These are phyloP conservation scores for Xylariales sp. DNA, from an alignment of 2,329 filamentous ascomycete genomes.

Conservation along the genomic window DNA sequence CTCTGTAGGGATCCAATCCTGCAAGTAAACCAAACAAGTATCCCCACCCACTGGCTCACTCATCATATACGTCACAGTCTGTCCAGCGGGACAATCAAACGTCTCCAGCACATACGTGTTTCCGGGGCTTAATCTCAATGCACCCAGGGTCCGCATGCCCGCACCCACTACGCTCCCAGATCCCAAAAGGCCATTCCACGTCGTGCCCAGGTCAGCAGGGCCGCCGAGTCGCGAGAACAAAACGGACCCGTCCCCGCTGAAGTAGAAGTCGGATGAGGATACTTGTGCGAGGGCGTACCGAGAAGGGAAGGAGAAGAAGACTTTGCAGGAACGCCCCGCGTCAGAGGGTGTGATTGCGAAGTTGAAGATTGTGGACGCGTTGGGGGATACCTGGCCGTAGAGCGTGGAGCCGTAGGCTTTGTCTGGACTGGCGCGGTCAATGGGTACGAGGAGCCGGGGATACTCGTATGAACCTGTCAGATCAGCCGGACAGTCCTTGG, in stretches of 20 bases:
- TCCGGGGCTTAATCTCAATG: conserved; percentile 42
- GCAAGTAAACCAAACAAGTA: conserved; percentile 54
- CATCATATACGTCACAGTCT: conserved; percentile 47
- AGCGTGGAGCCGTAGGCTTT: conserved; percentile 47
- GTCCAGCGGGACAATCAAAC: conserved; percentile 48
- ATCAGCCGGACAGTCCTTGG: conserved; percentile 6
- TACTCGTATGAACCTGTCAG: conserved; percentile 13
- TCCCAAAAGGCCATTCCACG: conserved; percentile 44
- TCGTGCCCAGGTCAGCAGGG: conserved; percentile 43
- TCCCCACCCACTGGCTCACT: conserved; percentile 35
- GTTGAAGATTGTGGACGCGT: conserved; percentile 59
- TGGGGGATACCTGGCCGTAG: conserved; percentile 50
- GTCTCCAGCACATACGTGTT: conserved; percentile 47
- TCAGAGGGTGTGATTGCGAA: conserved; percentile 57
- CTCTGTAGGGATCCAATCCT: conserved; percentile 43
- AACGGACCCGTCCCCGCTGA: conserved; percentile 47
- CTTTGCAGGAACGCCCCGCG: conserved; percentile 53
- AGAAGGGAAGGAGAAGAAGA: conserved; percentile 62
- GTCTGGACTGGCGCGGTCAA: conserved; percentile 50
- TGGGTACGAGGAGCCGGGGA: conserved; percentile 39
- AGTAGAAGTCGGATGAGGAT: conserved; percentile 36
- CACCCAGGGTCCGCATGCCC: conserved; percentile 41
- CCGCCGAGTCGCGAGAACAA: conserved; percentile 42
- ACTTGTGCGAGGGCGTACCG: conserved; percentile 49
- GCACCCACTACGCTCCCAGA: conserved; percentile 34